phyloP scores from a whole-genome alignment of 2,329 filamentous ascomycete species.

The Tolypocladium tropicale region DNA sequence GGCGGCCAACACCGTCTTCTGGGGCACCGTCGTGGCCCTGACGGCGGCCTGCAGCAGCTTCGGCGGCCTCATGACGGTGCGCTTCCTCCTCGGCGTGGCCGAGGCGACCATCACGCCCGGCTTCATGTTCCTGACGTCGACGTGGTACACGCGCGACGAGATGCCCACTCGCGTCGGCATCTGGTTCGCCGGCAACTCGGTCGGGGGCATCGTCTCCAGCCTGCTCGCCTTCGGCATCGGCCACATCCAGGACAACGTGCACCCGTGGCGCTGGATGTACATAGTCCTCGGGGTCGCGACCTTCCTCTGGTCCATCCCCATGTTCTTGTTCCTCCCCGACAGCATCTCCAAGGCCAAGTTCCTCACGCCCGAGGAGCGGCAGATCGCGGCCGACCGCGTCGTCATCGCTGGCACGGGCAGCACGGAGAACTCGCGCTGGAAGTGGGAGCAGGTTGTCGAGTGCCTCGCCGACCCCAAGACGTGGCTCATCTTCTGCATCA shows the following conservation, averaged over 20 bases:
- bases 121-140: constrained; percentile 42
- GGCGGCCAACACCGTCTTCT: constrained; percentile 33
- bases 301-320: constrained; percentile 37
- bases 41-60: constrained; percentile 34
- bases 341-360: constrained; percentile 45
- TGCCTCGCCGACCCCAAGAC: constrained; percentile 48
- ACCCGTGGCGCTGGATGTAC: constrained; percentile 49
- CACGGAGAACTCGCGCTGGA: constrained; percentile 37
- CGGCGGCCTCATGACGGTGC: constrained; percentile 34
- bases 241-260: constrained; percentile 35
- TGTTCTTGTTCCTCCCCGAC: constrained; percentile 41
- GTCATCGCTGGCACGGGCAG: constrained; percentile 39
- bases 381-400: constrained; percentile 35
- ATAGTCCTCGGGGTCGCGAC: constrained; percentile 41
- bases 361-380: constrained; percentile 40
- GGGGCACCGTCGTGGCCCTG: constrained; percentile 33
- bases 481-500: constrained; percentile 46
- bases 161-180: constrained; percentile 43
- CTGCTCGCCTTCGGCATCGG: constrained; percentile 46
- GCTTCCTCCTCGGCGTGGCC: constrained; percentile 42
- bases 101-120: constrained; percentile 44
- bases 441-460: constrained; percentile 40
- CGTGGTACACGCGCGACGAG: constrained; percentile 35
- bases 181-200: constrained; percentile 44
- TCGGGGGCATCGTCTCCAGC: constrained; percentile 36